Evolutionary conservation across 768 basidiomycete species (phyloP).

Genomic region (Xerocomellus amylosporus): DNA sequence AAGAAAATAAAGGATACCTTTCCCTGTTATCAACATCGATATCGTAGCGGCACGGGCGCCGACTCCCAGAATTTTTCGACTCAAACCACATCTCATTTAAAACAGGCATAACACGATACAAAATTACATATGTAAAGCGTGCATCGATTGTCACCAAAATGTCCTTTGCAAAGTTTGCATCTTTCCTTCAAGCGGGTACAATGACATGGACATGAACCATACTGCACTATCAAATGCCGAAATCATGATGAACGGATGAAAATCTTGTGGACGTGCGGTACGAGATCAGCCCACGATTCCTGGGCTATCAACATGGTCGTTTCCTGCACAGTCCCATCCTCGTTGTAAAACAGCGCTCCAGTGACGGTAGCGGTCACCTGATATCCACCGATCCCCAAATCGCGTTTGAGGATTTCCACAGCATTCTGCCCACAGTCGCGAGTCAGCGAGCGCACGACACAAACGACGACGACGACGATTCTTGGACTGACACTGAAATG

Average conservation of each 20-base stretch:
- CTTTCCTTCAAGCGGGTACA: background rate
- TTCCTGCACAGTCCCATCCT: background rate
- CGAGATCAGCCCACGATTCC: slow-evolving; percentile 11
- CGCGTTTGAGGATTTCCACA: background rate
- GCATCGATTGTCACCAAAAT: too few species aligned
- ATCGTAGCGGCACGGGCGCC: too few species aligned
- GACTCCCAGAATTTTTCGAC: too few species aligned
- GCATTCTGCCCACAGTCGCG: background rate
- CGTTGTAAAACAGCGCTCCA: slow-evolving; percentile 7
- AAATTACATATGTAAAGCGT: too few species aligned
- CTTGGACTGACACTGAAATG: background rate
- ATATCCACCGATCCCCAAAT: background rate
- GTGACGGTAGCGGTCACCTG: background rate
- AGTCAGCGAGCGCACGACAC: background rate
- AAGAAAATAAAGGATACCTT: too few species aligned
- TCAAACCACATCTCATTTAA: too few species aligned
- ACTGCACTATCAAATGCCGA: background rate
- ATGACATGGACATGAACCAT: background rate
- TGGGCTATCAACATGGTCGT: background rate
- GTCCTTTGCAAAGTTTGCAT: background rate
- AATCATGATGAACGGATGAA: background rate
- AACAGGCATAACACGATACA: too few species aligned
- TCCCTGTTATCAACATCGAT: too few species aligned
- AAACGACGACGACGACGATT: background rate
- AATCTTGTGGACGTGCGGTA: slow-evolving; percentile 6